phyloP scores from a whole-genome alignment of 495 filamentous ascomycete genomes.

The Podospora fimiseda region DNA sequence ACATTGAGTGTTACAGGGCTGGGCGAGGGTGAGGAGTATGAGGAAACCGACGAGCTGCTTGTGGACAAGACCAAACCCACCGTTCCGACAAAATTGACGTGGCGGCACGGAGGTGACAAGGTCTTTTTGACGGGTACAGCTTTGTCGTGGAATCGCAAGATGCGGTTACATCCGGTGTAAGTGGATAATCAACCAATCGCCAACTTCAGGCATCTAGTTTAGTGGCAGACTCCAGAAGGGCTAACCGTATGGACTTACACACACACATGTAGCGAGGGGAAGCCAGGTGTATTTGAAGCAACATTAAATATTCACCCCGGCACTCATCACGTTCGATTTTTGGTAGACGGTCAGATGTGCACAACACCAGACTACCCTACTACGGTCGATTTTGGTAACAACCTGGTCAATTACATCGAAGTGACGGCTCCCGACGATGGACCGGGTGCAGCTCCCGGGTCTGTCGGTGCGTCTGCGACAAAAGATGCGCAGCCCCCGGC shows the following conservation, averaged over 20 bases:
- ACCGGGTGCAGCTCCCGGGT: slow-evolving; percentile 5
- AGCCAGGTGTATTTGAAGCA: slow-evolving; percentile 59
- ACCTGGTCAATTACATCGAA: slow-evolving; percentile 96
- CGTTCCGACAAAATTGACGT: slow-evolving; percentile 78
- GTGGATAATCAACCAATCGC: slow-evolving; percentile 21
- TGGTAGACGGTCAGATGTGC: slow-evolving; percentile 89
- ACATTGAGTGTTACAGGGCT: slow-evolving; percentile 49
- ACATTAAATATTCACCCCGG: slow-evolving; percentile 78
- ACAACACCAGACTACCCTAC: slow-evolving; percentile 82
- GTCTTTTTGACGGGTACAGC: slow-evolving; percentile 97
- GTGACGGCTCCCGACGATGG: slow-evolving; percentile 40
- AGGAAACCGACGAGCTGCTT: slow-evolving; percentile 72
- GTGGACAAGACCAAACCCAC: slow-evolving; percentile 56
- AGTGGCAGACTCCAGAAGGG: not conserved
- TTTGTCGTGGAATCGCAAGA: slow-evolving; percentile 91
- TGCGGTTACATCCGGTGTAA: slow-evolving; percentile 75
- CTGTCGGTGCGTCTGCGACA: slow-evolving; percentile 5
- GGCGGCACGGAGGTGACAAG: slow-evolving; percentile 71
- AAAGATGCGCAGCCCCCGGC: slow-evolving; percentile 27
- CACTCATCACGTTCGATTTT: slow-evolving; percentile 93
- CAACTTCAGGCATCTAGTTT: not conserved
- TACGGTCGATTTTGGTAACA: slow-evolving; percentile 93
- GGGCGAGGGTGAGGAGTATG: slow-evolving; percentile 58
- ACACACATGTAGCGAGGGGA: slow-evolving; percentile 36
- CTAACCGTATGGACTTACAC: not conserved